Conservation (phyloP, 2,329 filamentous ascomycete species). For the Pezicula neosporulosa region DNA sequence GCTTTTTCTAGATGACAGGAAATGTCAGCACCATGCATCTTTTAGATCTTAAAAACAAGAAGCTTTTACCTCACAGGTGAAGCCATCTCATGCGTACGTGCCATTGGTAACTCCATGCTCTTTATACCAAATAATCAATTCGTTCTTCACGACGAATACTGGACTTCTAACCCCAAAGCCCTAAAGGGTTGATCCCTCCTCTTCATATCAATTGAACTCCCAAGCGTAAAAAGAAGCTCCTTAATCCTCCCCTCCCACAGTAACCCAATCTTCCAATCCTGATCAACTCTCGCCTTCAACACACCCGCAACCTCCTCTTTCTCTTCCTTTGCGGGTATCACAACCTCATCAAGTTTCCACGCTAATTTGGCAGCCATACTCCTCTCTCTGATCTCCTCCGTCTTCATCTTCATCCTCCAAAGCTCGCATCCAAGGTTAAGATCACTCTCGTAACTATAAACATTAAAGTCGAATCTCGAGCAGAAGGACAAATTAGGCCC, state of each 20-base stretch:
- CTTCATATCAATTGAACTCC: slow-evolving; percentile 78
- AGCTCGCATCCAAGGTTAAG: slow-evolving; percentile 90
- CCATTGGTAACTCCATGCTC: too few relatives aligned
- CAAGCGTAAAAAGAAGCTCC: slow-evolving; percentile 87
- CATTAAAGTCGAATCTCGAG: slow-evolving; percentile 93
- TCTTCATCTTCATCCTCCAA: slow-evolving; percentile 61
- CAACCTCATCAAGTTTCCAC: slow-evolving; percentile 41
- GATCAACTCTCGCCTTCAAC: slow-evolving; percentile 84
- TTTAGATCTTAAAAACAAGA: too few relatives aligned
- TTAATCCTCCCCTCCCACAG: slow-evolving; percentile 93
- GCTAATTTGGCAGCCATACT: slow-evolving; percentile 53
- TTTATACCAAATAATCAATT: too few relatives aligned
- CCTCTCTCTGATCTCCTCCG: slow-evolving; percentile 30
- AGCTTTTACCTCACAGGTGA: too few relatives aligned
- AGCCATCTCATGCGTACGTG: too few relatives aligned
- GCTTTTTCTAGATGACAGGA: too few relatives aligned
- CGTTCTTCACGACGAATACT: slow-evolving; percentile 68
- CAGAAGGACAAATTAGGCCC: slow-evolving; percentile 80
- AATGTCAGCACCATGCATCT: too few relatives aligned
- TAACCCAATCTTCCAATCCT: slow-evolving; percentile 80
- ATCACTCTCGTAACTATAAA: slow-evolving; percentile 96
- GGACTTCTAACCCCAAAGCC: slow-evolving; percentile 73
- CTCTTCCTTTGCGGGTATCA: slow-evolving; percentile 24
- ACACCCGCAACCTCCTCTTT: slow-evolving; percentile 77
- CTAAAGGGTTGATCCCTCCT: slow-evolving; percentile 74